Conservation (phyloP, 1,284 basidiomycete species). For the Flammula alnicola region DNA sequence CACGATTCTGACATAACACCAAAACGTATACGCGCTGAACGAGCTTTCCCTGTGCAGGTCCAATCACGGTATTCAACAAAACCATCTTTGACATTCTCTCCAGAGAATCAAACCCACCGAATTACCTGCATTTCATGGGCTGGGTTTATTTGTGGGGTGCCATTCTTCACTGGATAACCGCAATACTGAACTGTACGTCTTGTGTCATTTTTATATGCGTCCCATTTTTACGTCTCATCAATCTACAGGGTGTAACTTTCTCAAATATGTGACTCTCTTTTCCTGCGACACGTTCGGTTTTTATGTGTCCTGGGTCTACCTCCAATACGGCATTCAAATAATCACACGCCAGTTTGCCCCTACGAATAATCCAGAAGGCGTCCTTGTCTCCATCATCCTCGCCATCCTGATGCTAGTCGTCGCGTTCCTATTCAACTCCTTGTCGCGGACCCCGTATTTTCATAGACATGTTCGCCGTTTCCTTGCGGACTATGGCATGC, state of each 20-base stretch:
- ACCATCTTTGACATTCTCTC: constrained; percentile 84
- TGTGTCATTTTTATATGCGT: not conserved
- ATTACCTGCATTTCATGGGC: constrained; percentile 87
- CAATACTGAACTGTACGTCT: constrained; percentile 77
- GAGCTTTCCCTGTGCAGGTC: constrained; percentile 49
- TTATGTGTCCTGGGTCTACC: constrained; percentile 87
- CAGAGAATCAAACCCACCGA: constrained; percentile 58
- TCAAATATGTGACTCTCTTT: constrained; percentile 89
- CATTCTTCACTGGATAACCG: constrained; percentile 89
- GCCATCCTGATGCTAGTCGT: constrained; percentile 77
- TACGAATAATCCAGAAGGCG: constrained; percentile 43
- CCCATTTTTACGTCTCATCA: not conserved
- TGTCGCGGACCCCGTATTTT: constrained; percentile 69
- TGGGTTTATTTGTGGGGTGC: constrained; percentile 96
- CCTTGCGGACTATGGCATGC: constrained; percentile 89
- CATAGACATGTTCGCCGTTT: constrained; percentile 77
- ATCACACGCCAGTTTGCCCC: constrained; percentile 71
- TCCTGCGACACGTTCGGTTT: constrained; percentile 95
- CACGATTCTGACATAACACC: constrained; percentile 29
- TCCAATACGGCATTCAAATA: constrained; percentile 89
- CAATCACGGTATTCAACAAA: constrained; percentile 92
- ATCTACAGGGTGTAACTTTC: constrained; percentile 74
- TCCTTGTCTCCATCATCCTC: constrained; percentile 77
- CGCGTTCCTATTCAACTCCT: constrained; percentile 73
- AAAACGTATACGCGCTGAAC: not conserved